Evolutionary conservation across 2,329 filamentous ascomycete genomes (phyloP), one percentile per base, ranked within the genome.

Genomic region (Apiospora koreana): DNA sequence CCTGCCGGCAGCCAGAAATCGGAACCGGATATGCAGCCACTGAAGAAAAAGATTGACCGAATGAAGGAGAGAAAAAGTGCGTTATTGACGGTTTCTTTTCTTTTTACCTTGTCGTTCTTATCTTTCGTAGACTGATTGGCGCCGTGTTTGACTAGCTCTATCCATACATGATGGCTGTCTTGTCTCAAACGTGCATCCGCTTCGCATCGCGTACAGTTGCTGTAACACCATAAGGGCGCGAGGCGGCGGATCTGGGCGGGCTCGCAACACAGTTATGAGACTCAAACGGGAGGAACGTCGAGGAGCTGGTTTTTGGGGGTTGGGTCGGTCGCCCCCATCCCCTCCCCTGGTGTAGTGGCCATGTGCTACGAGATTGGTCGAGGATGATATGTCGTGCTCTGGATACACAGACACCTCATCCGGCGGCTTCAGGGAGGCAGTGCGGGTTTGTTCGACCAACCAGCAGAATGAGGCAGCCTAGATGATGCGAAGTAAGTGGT

Each of bases 1-100:
- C 54, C 54, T 62, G 54, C 54, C 54, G 54, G 54, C 54, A 62
- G 54, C 54, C 54, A 62, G 31, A 62, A n/a, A 35, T 62, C 54
- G 54, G 54, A 38, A 62, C 12, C 12, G 16, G 12, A 35, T 35
- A 35, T 58, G 50, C 50, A 58, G 28, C 25, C 28, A 58, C 18
- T 12, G 5, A 18, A 54, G 21, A 23, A 18, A 58, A 21, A 58
- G 25, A 58, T 21, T 4, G 28, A 58, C 7, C 3, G 4, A 21
- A 25, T 14, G 4, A 25, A 16, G 8, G 18, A 31, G 25, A 50
- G 9, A 41, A 41, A 38, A 41, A 41, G 38, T n/a, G 6, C 48
- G 23, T 54, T 54, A n/a, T n/a, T n/a, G n/a, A n/a, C n/a, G 25
- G 25, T 3, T 8, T 54, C 31, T 54, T 14, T 16, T 14, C 21